Base-by-base conservation (phyloP, 2,329 filamentous ascomycete species). In the Penicillium brasilianum region DNA sequence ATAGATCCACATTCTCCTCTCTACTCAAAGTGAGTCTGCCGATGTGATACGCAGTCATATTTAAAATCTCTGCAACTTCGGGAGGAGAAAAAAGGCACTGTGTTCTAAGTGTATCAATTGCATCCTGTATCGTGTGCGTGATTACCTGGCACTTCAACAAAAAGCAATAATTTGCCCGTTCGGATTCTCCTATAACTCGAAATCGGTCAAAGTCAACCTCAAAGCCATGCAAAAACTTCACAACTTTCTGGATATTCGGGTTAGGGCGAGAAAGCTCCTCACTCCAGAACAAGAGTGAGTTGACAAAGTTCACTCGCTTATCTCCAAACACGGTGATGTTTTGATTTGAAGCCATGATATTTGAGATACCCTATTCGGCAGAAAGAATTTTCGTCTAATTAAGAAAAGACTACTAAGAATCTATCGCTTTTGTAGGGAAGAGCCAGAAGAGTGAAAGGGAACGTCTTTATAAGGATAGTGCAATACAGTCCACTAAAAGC, bases 51-150 rank as follows among this genome's bases (percentile, higher is more conserved):
- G 53, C 53, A 2, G 36, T 37, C 53, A 55, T 50, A 41, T 18
- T 34, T 34, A 55, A 44, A 36, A 44, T 58, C 52, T 32, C 39
- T 20, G 39, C 58, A 34, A 58, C 48, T 22, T 55, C 57, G 11
- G 4, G 10, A 14, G 37, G 22, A 14, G 20, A 30, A 11, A 54
- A 54, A 4, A 54, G 37, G 6, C 16, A 9, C 20, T 18, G 18
- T 4, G 32, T 39, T 7, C 32, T n/a, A 6, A 53, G 34, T 9
- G 14, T 41, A 18, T 53, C 50, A 6, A 53, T 53, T 25, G 48
- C 25, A 36, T 55, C 52, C 16, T 44, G 52, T 4, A 55, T 55
- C 1, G 52, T 55, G 37, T 55, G 52, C 8, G 37, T 32, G 52
- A 55, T 55, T 30, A 55, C 16, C 18, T 55, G 52, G n/a, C 52